These are phyloP conservation scores for Tricholoma furcatifolium DNA, from an alignment of 768 basidiomycete species.

Conservation along the genomic window DNA sequence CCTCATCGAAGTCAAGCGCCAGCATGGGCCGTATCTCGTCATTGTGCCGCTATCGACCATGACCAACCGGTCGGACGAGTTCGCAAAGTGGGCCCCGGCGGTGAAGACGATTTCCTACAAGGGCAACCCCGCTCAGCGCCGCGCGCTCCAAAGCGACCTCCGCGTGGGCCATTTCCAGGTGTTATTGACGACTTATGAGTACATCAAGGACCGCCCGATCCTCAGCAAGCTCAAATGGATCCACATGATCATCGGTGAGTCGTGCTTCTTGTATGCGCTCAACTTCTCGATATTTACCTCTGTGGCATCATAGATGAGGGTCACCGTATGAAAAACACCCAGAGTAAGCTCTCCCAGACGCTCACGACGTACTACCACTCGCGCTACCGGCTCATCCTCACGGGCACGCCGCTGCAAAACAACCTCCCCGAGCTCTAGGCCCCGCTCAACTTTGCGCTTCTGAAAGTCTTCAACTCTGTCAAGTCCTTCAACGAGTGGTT, in stretches of 20 bases:
- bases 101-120: slow-evolving; percentile 86
- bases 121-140: slow-evolving; percentile 83
- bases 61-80: slow-evolving; percentile 97
- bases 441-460: slow-evolving; percentile 90
- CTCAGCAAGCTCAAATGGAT: slow-evolving; percentile 93
- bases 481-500: slow-evolving; percentile 99
- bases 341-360: slow-evolving; percentile 84
- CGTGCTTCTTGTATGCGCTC: not conserved
- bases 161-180: slow-evolving; percentile 87
- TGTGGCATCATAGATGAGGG: slow-evolving; percentile 77
- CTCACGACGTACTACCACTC: slow-evolving; percentile 92
- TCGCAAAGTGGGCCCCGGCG: slow-evolving; percentile 93
- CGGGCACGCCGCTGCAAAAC: slow-evolving; percentile 95
- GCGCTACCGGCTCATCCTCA: slow-evolving; percentile 89
- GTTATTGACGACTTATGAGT: slow-evolving; percentile 87
- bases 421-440: slow-evolving; percentile 97
- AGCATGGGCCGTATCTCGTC: slow-evolving; percentile 93
- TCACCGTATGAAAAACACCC: slow-evolving; percentile 97
- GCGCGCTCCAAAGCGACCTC: slow-evolving; percentile 74
- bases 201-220: slow-evolving; percentile 87
- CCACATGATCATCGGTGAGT: slow-evolving; percentile 92
- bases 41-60: slow-evolving; percentile 95
- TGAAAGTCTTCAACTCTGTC: slow-evolving; percentile 97
- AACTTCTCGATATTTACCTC: too few relatives aligned
- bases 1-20: slow-evolving; percentile 87